These are phyloP conservation scores for Ajuga reptans DNA, from an alignment of 305 asterid species.

Conservation along the genomic window DNA sequence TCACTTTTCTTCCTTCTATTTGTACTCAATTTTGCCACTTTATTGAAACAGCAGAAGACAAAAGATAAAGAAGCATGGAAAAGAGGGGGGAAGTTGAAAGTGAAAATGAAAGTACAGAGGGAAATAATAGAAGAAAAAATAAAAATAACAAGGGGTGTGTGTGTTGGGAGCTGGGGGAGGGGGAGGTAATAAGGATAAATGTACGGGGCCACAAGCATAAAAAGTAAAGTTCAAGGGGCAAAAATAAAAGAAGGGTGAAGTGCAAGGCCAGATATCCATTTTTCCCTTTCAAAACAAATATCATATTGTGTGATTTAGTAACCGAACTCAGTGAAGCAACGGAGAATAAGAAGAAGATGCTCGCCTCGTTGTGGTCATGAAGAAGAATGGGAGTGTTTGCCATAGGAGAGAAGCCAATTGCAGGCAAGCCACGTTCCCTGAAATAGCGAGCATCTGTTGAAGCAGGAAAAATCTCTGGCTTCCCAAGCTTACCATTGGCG, in stretches of 20 bases:
- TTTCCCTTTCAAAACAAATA: neutral
- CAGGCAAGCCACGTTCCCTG: conserved; percentile 66
- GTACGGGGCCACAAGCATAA: no score
- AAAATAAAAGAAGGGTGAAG: no score
- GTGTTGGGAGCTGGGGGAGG: no score
- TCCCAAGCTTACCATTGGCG: conserved; percentile 59
- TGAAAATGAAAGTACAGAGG: no score
- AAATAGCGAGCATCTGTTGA: conserved; percentile 86
- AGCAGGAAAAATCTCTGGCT: conserved; percentile 88
- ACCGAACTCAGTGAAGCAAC: neutral
- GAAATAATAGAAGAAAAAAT: no score
- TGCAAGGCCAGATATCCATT: neutral
- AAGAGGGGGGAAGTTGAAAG: no score
- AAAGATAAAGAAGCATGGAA: no score
- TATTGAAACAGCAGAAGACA: no score
- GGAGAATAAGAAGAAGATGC: neutral
- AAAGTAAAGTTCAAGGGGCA: no score
- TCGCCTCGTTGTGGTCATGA: conserved; percentile 95
- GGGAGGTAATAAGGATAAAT: no score
- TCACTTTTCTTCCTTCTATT: neutral
- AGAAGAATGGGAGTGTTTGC: conserved; percentile 89
- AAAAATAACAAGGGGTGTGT: no score
- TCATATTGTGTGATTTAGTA: neutral
- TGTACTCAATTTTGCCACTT: neutral
- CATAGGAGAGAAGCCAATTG: conserved; percentile 97